Conservation (phyloP, 179 eudicot genomes). For the Pouteria campechiana region DNA sequence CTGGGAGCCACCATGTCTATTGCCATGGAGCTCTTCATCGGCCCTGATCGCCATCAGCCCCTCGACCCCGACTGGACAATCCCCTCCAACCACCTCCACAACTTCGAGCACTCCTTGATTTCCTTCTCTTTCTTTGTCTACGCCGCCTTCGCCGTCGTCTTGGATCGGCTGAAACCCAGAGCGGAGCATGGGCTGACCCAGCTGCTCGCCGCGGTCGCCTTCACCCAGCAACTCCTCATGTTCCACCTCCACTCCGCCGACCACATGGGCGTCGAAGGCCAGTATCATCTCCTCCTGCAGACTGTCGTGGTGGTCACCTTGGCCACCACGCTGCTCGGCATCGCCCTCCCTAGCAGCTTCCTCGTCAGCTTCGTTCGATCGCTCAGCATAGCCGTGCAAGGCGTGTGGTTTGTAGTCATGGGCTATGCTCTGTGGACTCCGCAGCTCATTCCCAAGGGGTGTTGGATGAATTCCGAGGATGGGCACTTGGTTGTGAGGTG, state of each 20-base stretch:
- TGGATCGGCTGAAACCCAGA: slow-evolving; percentile 17
- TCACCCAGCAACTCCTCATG: slow-evolving; percentile 47
- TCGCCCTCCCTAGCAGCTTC: slow-evolving; percentile 32
- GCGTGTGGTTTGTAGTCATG: slow-evolving; percentile 75
- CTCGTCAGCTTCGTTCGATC: slow-evolving; percentile 43
- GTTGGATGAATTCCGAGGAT: slow-evolving; percentile 53
- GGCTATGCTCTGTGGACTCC: slow-evolving; percentile 78
- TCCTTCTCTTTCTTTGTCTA: slow-evolving; percentile 48
- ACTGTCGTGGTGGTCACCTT: slow-evolving; percentile 29
- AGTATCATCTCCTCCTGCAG: slow-evolving; percentile 75
- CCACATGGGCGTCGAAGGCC: slow-evolving; percentile 84
- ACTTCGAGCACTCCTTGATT: slow-evolving; percentile 68
- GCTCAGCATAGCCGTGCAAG: slow-evolving; percentile 49
- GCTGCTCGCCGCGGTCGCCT: slow-evolving; percentile 44
- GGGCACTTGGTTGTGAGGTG: slow-evolving; percentile 64
- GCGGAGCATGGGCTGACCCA: slow-evolving; percentile 29
- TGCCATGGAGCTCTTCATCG: slow-evolving; percentile 73
- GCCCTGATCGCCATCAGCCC: slow-evolving; percentile 61
- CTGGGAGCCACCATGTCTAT: slow-evolving; percentile 29
- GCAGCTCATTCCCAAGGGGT: slow-evolving; percentile 45
- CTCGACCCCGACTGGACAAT: slow-evolving; percentile 61
- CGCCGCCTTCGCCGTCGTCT: slow-evolving; percentile 34
- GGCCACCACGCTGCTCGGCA: slow-evolving; percentile 38
- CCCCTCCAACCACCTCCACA: slow-evolving; percentile 81
- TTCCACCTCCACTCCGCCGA: slow-evolving; percentile 81